Percentiles rank a stretch among this genome's conserved stretches.
Conservation (phyloP, 116 monocot genomes). For the Thalassia testudinum region DNA sequence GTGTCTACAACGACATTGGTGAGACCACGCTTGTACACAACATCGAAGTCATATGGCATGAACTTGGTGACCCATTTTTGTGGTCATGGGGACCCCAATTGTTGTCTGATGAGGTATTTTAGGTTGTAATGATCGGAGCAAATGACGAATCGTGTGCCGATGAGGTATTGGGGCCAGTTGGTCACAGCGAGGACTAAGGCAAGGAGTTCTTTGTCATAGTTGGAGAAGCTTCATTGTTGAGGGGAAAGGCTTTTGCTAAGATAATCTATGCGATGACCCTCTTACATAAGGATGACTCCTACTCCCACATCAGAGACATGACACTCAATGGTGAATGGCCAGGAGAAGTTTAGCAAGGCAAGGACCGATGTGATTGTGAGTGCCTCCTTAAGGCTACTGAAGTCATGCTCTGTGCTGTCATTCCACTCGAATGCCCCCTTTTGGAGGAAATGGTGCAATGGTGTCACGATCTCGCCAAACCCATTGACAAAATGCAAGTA, state of each 20-base stretch:
- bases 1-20: not conserved
- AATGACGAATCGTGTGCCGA: not conserved
- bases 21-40: not conserved
- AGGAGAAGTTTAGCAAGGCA: not conserved
- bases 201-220: not conserved
- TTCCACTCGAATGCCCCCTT: not conserved
- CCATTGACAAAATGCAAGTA: not conserved
- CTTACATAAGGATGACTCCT: not conserved
- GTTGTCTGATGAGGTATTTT: not conserved
- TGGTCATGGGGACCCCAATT: not conserved
- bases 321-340: not conserved
- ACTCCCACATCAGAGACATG: not conserved
- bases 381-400: not conserved
- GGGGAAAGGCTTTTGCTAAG: not conserved
- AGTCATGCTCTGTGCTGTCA: not conserved
- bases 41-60: not conserved
- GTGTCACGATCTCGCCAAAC: not conserved
- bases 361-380: not conserved
- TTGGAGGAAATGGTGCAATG: not conserved
- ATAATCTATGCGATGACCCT: not conserved
- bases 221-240: not conserved
- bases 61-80: not conserved
- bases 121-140: not conserved
- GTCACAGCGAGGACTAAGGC: not conserved
- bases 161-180: not conserved